Conservation (phyloP, 768 basidiomycete genomes). For the Trametes maxima region DNA sequence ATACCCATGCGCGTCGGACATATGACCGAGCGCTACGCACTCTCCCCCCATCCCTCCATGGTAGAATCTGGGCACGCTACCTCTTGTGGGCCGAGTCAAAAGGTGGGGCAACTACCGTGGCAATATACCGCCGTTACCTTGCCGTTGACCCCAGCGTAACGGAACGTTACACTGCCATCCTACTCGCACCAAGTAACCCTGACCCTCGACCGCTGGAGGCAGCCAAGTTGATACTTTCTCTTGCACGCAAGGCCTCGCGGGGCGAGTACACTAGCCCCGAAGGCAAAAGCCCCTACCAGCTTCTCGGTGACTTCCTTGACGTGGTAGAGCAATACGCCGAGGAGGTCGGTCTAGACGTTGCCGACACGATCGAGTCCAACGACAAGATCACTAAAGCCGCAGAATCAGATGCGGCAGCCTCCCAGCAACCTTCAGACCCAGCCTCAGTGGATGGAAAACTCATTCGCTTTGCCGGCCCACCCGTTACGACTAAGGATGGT, state of each 20-base stretch:
- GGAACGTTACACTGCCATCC: slow-evolving; percentile 71
- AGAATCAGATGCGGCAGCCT: slow-evolving; percentile 33
- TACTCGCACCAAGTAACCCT: slow-evolving; percentile 61
- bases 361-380: slow-evolving; percentile 67
- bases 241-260: slow-evolving; percentile 81
- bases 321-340: slow-evolving; percentile 90
- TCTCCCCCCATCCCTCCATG: slow-evolving; percentile 89
- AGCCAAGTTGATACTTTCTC: slow-evolving; percentile 82
- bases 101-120: slow-evolving; percentile 77
- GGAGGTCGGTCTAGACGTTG: slow-evolving; percentile 86
- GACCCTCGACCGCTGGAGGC: slow-evolving; percentile 85
- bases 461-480: slow-evolving; percentile 70
- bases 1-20: slow-evolving; percentile 91
- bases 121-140: slow-evolving; percentile 89
- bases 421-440: slow-evolving; percentile 33
- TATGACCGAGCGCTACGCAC: slow-evolving; percentile 95
- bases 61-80: slow-evolving; percentile 91
- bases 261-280: slow-evolving; percentile 88
- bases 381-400: slow-evolving; percentile 50
- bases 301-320: slow-evolving; percentile 90
- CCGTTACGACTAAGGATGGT: slow-evolving; percentile 54
- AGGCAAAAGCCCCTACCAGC: slow-evolving; percentile 93
- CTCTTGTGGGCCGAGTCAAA: slow-evolving; percentile 87
- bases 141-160: slow-evolving; percentile 78
- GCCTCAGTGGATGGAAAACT: slow-evolving; percentile 61